phyloP scores from a whole-genome alignment of 2,329 filamentous ascomycete species.

The Orbilia ellipsospora region DNA sequence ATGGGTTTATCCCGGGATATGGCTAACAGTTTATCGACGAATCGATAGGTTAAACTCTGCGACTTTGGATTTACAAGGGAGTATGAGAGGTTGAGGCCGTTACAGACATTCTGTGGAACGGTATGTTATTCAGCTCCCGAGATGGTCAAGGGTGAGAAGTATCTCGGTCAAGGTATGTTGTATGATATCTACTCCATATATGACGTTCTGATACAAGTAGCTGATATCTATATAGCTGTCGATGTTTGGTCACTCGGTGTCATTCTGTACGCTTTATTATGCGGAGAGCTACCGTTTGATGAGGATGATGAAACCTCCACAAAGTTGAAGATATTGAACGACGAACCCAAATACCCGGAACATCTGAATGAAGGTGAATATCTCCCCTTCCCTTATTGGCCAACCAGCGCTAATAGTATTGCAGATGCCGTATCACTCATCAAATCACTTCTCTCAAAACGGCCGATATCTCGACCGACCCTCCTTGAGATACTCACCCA shows the following conservation, averaged over 20 bases:
- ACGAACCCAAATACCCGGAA: slow-evolving; percentile 86
- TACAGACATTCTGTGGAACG: slow-evolving; percentile 97
- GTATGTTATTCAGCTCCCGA: slow-evolving; percentile 98
- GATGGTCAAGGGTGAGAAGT: slow-evolving; percentile 98
- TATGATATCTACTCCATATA: not conserved
- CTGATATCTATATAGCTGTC: slow-evolving; percentile 76
- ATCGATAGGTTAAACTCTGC: slow-evolving; percentile 79
- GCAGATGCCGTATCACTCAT: slow-evolving; percentile 80
- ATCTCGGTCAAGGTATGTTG: slow-evolving; percentile 66
- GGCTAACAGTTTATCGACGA: not conserved
- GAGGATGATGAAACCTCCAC: slow-evolving; percentile 93
- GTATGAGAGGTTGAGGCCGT: slow-evolving; percentile 94
- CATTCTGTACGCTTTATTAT: slow-evolving; percentile 83
- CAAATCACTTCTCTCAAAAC: slow-evolving; percentile 84
- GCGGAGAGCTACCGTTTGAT: slow-evolving; percentile 91
- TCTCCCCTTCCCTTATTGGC: not conserved
- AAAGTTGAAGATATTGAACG: slow-evolving; percentile 82
- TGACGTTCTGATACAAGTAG: not conserved
- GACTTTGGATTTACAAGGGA: slow-evolving; percentile 98
- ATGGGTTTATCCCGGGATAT: not conserved
- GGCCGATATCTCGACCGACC: slow-evolving; percentile 82
- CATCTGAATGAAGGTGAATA: slow-evolving; percentile 70
- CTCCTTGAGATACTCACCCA: slow-evolving; percentile 87
- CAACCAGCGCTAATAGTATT: slow-evolving; percentile 12
- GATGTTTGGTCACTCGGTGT: slow-evolving; percentile 94